A percentile compares a stretch with the other conserved stretches of the same genome.
Evolutionary conservation across 2,329 filamentous ascomycete species (phyloP).

Genomic region (Zymoseptoria passerinii): DNA sequence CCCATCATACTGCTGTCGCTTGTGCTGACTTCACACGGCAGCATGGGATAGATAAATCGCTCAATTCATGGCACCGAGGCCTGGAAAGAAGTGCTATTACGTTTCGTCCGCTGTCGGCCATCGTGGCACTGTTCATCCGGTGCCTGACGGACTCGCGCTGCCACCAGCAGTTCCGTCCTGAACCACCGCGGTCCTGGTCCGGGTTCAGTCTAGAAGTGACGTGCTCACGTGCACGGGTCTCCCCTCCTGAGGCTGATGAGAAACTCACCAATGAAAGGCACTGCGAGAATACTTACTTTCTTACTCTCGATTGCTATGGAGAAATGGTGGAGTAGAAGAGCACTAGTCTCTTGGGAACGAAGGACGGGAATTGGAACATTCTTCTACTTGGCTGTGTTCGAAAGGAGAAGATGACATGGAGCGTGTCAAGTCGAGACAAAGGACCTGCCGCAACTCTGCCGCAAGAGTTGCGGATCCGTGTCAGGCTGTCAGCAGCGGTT

Average conservation of each 20-base stretch:
- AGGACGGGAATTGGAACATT: neutral
- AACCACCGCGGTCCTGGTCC: neutral
- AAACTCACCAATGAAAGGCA: neutral
- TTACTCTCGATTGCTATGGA: neutral
- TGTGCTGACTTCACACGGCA: neutral
- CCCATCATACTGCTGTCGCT: neutral
- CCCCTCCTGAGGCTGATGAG: too few species aligned
- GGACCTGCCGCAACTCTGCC: neutral
- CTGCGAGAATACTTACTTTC: neutral
- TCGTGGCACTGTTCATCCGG: neutral
- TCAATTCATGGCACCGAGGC: neutral
- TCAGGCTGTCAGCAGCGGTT: neutral
- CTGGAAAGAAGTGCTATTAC: neutral
- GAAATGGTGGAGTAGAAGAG: neutral
- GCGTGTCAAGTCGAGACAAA: neutral
- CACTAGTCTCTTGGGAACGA: too few species aligned
- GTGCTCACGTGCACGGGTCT: too few species aligned
- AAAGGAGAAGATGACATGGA: neutral
- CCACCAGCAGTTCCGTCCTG: neutral
- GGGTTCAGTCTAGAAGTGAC: neutral
- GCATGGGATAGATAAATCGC: neutral
- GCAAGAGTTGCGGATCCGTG: neutral
- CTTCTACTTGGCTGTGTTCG: neutral
- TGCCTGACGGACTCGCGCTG: neutral
- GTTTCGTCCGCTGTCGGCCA: neutral